These are phyloP conservation scores for Penicillium silybi DNA, from an alignment of 495 filamentous ascomycete species.

Conservation along the genomic window DNA sequence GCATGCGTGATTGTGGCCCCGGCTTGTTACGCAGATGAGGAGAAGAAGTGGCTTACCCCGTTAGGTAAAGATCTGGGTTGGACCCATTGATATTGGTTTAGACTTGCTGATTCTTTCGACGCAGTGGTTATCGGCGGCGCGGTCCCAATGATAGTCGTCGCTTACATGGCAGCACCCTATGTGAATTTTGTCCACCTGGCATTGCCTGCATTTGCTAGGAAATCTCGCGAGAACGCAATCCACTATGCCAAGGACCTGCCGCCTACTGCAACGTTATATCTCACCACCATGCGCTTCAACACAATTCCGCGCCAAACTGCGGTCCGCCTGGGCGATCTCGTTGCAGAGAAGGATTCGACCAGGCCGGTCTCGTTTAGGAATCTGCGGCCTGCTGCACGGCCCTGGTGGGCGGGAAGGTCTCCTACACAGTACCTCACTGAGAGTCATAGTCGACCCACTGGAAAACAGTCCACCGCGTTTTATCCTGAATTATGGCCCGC, in stretches of 20 bases:
- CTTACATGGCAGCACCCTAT: constrained; percentile 61
- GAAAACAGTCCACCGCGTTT: constrained; percentile 33
- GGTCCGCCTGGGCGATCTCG: constrained; percentile 38
- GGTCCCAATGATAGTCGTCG: constrained; percentile 63
- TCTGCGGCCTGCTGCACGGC: constrained; percentile 27
- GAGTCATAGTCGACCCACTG: constrained; percentile 28
- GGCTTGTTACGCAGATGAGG: constrained; percentile 47
- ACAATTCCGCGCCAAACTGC: constrained; percentile 38
- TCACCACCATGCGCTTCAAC: constrained; percentile 66
- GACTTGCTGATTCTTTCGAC: neutral
- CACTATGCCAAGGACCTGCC: constrained; percentile 62
- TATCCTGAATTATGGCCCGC: constrained; percentile 42
- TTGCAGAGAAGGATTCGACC: constrained; percentile 23
- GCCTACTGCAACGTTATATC: constrained; percentile 56
- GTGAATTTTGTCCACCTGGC: constrained; percentile 69
- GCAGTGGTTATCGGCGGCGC: constrained; percentile 56
- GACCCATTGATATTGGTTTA: neutral
- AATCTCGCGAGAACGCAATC: constrained; percentile 60
- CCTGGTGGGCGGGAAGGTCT: constrained; percentile 30
- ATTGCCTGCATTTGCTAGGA: constrained; percentile 64
- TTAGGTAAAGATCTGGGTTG: constrained; percentile 32
- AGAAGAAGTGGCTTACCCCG: constrained; percentile 42
- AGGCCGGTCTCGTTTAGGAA: constrained; percentile 42
- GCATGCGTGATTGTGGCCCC: constrained; percentile 60
- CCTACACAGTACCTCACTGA: constrained; percentile 33